These are phyloP conservation scores for Hyphopichia burtonii DNA, from an alignment of 1,139 yeast genomes.

Conservation along the genomic window DNA sequence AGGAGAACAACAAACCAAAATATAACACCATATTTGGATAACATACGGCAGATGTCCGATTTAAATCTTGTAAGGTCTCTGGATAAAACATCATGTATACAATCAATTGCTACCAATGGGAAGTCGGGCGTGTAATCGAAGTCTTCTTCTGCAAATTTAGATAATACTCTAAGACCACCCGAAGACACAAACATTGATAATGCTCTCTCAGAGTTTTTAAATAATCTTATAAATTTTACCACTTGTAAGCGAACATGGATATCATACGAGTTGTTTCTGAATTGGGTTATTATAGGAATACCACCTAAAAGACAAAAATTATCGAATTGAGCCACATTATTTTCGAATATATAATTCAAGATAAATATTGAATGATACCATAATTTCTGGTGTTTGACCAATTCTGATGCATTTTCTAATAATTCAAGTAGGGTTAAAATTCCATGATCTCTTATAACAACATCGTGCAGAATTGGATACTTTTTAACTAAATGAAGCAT, in stretches of 20 bases:
- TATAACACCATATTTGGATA: slow-evolving; percentile 48
- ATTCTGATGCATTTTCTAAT: slow-evolving; percentile 38
- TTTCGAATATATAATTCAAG: slow-evolving; percentile 39
- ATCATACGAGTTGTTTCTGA: slow-evolving; percentile 37
- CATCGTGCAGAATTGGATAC: slow-evolving; percentile 42
- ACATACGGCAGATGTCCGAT: slow-evolving; percentile 55
- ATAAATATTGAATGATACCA: slow-evolving; percentile 44
- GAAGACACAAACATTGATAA: slow-evolving; percentile 53
- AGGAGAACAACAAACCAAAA: slow-evolving; percentile 51
- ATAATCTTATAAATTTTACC: slow-evolving; percentile 40
- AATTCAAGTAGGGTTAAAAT: slow-evolving; percentile 48
- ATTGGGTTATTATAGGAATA: slow-evolving; percentile 48
- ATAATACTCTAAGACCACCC: slow-evolving; percentile 54
- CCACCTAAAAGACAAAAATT: slow-evolving; percentile 60
- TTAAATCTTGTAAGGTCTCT: slow-evolving; percentile 46
- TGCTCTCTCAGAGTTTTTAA: slow-evolving; percentile 37
- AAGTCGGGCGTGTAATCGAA: slow-evolving; percentile 44
- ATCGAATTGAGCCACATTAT: slow-evolving; percentile 39
- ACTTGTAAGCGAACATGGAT: slow-evolving; percentile 42
- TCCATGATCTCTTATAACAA: slow-evolving; percentile 50
- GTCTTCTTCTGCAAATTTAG: slow-evolving; percentile 57
- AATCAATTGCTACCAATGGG: slow-evolving; percentile 47
- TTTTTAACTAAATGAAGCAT: slow-evolving; percentile 43
- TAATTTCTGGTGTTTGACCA: slow-evolving; percentile 30
- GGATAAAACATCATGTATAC: slow-evolving; percentile 43